Conservation (phyloP, 306 rosid species). For the Prinsepia uniflora region DNA sequence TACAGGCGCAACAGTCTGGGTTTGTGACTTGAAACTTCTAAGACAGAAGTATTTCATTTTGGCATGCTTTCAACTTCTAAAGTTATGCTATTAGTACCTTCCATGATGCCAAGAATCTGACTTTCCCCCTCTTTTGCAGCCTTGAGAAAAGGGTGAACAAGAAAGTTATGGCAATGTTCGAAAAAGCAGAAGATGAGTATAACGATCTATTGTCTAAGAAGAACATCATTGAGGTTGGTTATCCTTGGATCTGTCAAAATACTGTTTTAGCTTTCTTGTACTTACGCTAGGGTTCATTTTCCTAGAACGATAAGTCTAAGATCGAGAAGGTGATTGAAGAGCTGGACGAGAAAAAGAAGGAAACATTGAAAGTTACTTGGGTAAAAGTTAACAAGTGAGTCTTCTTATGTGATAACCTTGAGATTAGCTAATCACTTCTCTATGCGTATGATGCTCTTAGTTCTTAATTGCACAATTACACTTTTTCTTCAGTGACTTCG, state of each 20-base stretch:
- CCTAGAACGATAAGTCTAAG: constrained; percentile 87
- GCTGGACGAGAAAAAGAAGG: constrained; percentile 96
- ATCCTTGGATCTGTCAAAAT: constrained; percentile 14
- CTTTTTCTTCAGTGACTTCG: constrained; percentile 64
- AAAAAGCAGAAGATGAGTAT: constrained; percentile 99
- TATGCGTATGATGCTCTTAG: constrained; percentile 13
- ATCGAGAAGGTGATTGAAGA: constrained; percentile 97
- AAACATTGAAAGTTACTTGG: constrained; percentile 90
- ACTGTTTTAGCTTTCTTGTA: constrained; percentile 17
- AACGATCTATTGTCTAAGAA: constrained; percentile 89
- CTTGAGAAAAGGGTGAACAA: constrained; percentile 99
- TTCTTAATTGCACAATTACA: constrained; percentile 12
- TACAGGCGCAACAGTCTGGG: constrained; percentile 90
- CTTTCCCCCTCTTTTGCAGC: constrained; percentile 38
- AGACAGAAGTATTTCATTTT: neutral
- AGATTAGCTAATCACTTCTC: constrained; percentile 1
- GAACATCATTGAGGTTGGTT: constrained; percentile 87
- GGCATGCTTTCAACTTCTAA: neutral
- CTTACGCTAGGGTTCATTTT: constrained; percentile 33
- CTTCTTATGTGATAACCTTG: neutral
- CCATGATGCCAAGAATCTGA: constrained; percentile 18
- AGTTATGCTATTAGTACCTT: constrained; percentile 8
- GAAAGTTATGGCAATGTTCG: constrained; percentile 99
- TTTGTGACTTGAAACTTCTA: constrained; percentile 34
- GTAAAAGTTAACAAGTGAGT: constrained; percentile 76